Conservation (phyloP, 2,329 filamentous ascomycete species). For the Botryotinia globosa region DNA sequence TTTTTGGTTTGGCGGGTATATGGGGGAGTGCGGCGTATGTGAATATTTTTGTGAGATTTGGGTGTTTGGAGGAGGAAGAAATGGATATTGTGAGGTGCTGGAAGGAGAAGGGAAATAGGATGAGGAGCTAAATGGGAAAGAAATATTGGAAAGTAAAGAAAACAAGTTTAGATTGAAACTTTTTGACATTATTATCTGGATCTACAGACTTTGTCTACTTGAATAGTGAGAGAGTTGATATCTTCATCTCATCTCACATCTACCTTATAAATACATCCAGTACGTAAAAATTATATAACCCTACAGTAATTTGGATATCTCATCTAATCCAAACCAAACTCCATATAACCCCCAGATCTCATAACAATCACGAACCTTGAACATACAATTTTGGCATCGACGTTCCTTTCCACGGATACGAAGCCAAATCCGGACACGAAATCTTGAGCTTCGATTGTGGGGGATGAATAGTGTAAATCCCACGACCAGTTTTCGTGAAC, state of each 20-base stretch:
- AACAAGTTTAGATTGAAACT: not conserved
- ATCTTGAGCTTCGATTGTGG: constrained; percentile 5
- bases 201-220: not conserved
- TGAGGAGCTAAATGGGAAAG: not conserved
- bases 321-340: not conserved
- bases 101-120: not conserved
- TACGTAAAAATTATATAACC: not conserved
- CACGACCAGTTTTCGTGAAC: constrained; percentile 7
- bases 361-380: not conserved
- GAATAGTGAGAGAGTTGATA: not conserved
- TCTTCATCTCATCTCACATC: not conserved
- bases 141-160: not conserved
- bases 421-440: constrained; percentile 4
- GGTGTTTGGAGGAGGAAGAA: not conserved
- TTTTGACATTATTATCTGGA: not conserved
- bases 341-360: not conserved
- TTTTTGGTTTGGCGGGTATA: not conserved
- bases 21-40: not conserved
- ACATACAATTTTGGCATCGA: constrained; percentile 7
- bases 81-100: not conserved
- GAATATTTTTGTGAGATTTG: not conserved
- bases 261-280: not conserved
- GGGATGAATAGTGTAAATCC: not conserved
- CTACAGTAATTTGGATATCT: too few relatives aligned
- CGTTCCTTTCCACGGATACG: constrained; percentile 12